Percentiles rank a stretch among this genome's conserved stretches.
Evolutionary conservation across 2,329 filamentous ascomycete genomes (phyloP).

Genomic region (Stagonosporopsis vannaccii): DNA sequence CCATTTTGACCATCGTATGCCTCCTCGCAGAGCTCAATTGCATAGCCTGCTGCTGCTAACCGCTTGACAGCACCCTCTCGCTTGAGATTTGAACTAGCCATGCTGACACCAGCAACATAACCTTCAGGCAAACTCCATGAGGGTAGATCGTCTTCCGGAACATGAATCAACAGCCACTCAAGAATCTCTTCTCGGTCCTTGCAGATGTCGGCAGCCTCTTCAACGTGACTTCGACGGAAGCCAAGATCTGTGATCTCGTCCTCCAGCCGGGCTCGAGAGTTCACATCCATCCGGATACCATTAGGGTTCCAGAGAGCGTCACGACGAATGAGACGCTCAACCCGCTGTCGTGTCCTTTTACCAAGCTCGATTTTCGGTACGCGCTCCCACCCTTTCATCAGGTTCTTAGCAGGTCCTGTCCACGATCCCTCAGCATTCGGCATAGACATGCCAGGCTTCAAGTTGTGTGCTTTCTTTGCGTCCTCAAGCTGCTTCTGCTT

Average conservation of each 20-base stretch:
- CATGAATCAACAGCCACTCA: constrained; percentile 95
- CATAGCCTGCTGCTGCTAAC: constrained; percentile 83
- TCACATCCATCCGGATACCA: constrained; percentile 68
- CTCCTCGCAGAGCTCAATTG: constrained; percentile 80
- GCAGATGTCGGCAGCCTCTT: constrained; percentile 86
- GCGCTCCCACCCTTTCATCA: constrained; percentile 79
- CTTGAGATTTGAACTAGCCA: constrained; percentile 82
- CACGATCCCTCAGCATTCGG: constrained; percentile 37
- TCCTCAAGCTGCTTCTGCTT: constrained; percentile 61
- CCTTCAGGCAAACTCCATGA: constrained; percentile 89
- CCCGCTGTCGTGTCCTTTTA: constrained; percentile 75
- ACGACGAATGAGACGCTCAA: constrained; percentile 80
- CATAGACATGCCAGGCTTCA: constrained; percentile 43
- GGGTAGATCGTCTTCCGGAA: constrained; percentile 96
- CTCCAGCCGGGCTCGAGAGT: constrained; percentile 67
- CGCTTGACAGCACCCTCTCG: constrained; percentile 84
- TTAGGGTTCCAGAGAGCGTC: constrained; percentile 89
- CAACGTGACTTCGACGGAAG: constrained; percentile 86
- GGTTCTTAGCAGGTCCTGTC: constrained; percentile 43
- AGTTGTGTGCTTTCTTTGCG: constrained; percentile 68
- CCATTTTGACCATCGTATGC: constrained; percentile 73
- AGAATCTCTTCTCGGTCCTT: constrained; percentile 91
- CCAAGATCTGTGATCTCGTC: constrained; percentile 79
- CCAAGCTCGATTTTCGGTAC: constrained; percentile 95
- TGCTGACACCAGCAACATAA: constrained; percentile 87